Percentiles rank a stretch among this genome's conserved stretches.
phyloP scores from a whole-genome alignment of 306 rosid species.

The Quercus wislizeni region DNA sequence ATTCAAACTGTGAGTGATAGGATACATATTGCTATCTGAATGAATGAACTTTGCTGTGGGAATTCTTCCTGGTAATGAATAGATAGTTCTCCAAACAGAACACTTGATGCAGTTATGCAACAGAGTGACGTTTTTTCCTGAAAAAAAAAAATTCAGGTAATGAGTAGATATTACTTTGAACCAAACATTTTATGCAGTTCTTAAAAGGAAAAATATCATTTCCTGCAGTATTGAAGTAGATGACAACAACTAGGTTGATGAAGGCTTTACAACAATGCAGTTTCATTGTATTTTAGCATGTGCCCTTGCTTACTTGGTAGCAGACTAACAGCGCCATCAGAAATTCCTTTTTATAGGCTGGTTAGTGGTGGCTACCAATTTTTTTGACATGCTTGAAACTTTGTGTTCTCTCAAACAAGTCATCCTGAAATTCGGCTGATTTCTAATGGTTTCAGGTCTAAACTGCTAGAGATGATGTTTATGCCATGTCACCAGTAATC shows the following conservation, averaged over 20 bases:
- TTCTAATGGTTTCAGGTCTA: not conserved
- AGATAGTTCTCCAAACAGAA: not conserved
- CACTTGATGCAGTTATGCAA: not conserved
- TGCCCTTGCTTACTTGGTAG: not conserved
- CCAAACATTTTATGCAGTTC: too few species aligned
- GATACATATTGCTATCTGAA: too few species aligned
- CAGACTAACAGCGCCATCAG: not conserved
- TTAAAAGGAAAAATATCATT: not conserved
- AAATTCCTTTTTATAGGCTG: not conserved
- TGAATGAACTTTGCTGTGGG: not conserved
- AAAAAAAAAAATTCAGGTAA: too few species aligned
- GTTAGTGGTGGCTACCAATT: not conserved
- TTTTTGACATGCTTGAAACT: not conserved
- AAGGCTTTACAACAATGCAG: not conserved
- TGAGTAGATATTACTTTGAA: too few species aligned
- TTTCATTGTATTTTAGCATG: not conserved
- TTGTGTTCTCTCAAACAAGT: not conserved
- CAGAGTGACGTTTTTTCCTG: too few species aligned
- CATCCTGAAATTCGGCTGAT: not conserved
- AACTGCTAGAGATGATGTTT: not conserved
- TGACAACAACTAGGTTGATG: not conserved
- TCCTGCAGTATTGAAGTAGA: not conserved
- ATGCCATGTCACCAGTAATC: slow-evolving; percentile 57
- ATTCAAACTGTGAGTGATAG: too few species aligned
- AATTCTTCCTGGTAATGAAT: not conserved